Evolutionary conservation across 768 basidiomycete species (phyloP).

Genomic region (Lactarius vividus): DNA sequence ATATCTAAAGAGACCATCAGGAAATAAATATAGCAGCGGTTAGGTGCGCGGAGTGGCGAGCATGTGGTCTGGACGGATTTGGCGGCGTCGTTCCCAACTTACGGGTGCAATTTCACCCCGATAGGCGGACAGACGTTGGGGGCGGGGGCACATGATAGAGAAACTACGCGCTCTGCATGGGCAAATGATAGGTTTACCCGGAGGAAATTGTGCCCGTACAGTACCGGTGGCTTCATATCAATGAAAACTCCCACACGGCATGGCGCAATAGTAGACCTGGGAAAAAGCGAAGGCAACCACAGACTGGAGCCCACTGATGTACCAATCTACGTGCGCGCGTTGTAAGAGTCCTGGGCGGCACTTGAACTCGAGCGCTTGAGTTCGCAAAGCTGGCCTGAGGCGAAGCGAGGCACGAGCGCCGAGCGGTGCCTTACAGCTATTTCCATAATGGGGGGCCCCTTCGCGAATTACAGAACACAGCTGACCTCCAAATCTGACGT

Average conservation of each 20-base stretch:
- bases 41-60: neutral
- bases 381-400: neutral
- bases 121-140: neutral
- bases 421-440: no score
- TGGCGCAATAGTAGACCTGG: neutral
- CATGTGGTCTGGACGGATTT: neutral
- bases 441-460: no score
- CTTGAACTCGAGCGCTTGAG: neutral
- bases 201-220: neutral
- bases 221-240: neutral
- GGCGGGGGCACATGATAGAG: neutral
- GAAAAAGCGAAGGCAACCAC: neutral
- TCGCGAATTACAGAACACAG: no score
- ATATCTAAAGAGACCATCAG: neutral
- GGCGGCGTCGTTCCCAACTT: neutral
- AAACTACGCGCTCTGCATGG: neutral
- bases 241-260: neutral
- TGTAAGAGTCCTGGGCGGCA: neutral
- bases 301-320: neutral
- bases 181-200: neutral
- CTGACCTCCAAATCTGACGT: no score
- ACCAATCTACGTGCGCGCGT: neutral
- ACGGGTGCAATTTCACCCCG: neutral
- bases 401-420: no score
- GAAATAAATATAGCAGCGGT: neutral